Percentiles rank a stretch among this genome's conserved stretches.
Evolutionary conservation across 257 asterid species (phyloP).

Genomic region (Primulina tabacum): DNA sequence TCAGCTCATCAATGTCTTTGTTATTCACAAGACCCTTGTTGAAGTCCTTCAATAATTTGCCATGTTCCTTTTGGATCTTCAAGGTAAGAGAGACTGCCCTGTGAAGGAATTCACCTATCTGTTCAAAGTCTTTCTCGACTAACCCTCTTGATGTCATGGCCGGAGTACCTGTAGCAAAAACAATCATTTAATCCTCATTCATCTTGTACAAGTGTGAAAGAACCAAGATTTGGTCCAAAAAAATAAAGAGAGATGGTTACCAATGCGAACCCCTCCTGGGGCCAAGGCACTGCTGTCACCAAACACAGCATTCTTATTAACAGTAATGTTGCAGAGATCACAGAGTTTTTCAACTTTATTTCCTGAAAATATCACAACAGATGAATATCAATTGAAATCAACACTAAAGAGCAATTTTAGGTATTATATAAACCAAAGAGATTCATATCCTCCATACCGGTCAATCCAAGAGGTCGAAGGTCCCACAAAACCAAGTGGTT

Average conservation of each 20-base stretch:
- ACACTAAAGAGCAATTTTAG: not conserved
- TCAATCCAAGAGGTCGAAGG: slow-evolving; percentile 97
- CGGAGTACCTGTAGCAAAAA: slow-evolving; percentile 63
- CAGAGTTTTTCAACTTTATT: slow-evolving; percentile 97
- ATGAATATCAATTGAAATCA: not conserved
- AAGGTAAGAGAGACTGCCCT: slow-evolving; percentile 72
- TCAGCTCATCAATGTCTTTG: slow-evolving; percentile 85
- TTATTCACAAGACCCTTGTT: slow-evolving; percentile 85
- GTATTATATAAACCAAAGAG: not conserved
- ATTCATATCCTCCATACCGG: slow-evolving; percentile 44
- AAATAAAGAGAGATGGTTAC: slow-evolving; percentile 37
- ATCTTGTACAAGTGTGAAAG: not conserved
- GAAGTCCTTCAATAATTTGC: slow-evolving; percentile 91
- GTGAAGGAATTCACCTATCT: slow-evolving; percentile 92
- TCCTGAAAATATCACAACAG: slow-evolving; percentile 42
- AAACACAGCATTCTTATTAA: slow-evolving; percentile 95
- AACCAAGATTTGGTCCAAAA: not conserved
- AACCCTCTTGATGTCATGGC: slow-evolving; percentile 98
- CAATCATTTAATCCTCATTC: not conserved
- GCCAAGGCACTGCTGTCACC: slow-evolving; percentile 99
- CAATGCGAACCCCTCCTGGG: slow-evolving; percentile 99
- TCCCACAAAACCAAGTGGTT: slow-evolving; percentile 98
- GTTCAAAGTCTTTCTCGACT: slow-evolving; percentile 93
- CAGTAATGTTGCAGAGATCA: slow-evolving; percentile 88
- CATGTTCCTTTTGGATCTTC: slow-evolving; percentile 84